Evolutionary conservation across 2,329 filamentous ascomycete genomes (phyloP).

Genomic region (Neofusicoccum cordaticola): DNA sequence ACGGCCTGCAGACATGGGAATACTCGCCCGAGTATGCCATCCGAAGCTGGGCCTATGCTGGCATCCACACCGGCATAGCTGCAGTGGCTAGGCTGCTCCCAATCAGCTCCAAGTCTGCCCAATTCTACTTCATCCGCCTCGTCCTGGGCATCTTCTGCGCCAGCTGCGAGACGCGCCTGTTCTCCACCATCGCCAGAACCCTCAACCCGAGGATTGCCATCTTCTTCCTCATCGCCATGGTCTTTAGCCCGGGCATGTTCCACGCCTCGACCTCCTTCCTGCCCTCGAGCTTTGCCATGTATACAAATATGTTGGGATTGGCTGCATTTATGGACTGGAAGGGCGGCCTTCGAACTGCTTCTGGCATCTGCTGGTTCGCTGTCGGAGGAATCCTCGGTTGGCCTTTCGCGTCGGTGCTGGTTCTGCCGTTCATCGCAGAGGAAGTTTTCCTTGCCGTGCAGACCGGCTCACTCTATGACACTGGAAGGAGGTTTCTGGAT

Average conservation of each 20-base stretch:
- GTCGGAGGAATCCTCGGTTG: slow-evolving; percentile 83
- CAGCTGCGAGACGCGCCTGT: slow-evolving; percentile 77
- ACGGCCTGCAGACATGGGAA: slow-evolving; percentile 96
- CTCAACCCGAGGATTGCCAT: slow-evolving; percentile 81
- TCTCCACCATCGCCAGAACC: slow-evolving; percentile 69
- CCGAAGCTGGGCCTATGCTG: slow-evolving; percentile 89
- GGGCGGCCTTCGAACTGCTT: slow-evolving; percentile 72
- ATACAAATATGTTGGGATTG: slow-evolving; percentile 79
- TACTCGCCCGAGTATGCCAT: slow-evolving; percentile 95
- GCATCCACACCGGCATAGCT: slow-evolving; percentile 71
- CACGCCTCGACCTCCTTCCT: slow-evolving; percentile 84
- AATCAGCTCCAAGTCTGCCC: slow-evolving; percentile 48
- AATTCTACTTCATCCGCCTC: slow-evolving; percentile 86
- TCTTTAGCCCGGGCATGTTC: slow-evolving; percentile 87
- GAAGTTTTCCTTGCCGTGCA: slow-evolving; percentile 60
- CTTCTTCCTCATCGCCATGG: slow-evolving; percentile 74
- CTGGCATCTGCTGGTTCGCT: slow-evolving; percentile 88
- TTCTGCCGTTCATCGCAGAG: slow-evolving; percentile 76
- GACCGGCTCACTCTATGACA: slow-evolving; percentile 58
- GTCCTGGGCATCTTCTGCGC: slow-evolving; percentile 74
- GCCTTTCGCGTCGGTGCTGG: slow-evolving; percentile 86
- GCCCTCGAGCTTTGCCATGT: slow-evolving; percentile 97
- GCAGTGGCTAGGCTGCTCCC: slow-evolving; percentile 60
- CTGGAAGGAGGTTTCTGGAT: slow-evolving; percentile 61
- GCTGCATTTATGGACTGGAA: slow-evolving; percentile 89